Evolutionary conservation across 345 rosid genomes (phyloP), one percentile per base, ranked within the genome.

Genomic region (Melaleuca alternifolia): DNA sequence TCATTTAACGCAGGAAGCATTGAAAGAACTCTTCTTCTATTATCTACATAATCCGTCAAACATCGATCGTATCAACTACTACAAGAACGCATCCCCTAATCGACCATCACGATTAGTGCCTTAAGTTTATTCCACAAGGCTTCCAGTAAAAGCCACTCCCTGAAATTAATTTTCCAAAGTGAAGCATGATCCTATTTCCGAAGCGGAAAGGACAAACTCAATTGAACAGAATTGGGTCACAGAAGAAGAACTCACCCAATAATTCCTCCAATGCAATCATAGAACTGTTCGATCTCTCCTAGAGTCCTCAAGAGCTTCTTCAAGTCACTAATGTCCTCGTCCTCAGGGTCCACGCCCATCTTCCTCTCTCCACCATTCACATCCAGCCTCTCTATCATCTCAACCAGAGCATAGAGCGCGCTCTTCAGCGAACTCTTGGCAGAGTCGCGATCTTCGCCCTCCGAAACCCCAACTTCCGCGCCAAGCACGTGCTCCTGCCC

Each of bases 201-300:
- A 12, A 18, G 26, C 48, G 56, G 59, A 83, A 51, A 7, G 46
- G 23, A 84, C 50, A 56, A 48, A 44, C 28, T 56, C 50, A 7
- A 26, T 5, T 33, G 37, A 75, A 33, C 30, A 76, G 24, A 57
- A n/a, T 21, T 21, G n/a, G 28, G 44, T 13, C 26, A 16, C 30
- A 83, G 11, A 62, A 37, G 51, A 59, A 84, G 44, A 24, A 86
- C 85, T 89, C 85, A 96, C 99, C 99, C 98, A 62, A 96, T 93
- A 54, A 97, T 93, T 84, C 99, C 99, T 76, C 99, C 98, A 88
- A 97, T 92, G 92, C 99, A 97, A 87, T 94, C 94, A 86, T 96
- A 96, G 86, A 97, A 97, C 83, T 89, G 89, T 82, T 97, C 98
- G 85, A 96, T 89, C 86, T 94, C 96, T 65, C 77, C 92, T 84